Evolutionary conservation across 2,329 filamentous ascomycete species (phyloP).

Genomic region (Stenocarpella maydis): DNA sequence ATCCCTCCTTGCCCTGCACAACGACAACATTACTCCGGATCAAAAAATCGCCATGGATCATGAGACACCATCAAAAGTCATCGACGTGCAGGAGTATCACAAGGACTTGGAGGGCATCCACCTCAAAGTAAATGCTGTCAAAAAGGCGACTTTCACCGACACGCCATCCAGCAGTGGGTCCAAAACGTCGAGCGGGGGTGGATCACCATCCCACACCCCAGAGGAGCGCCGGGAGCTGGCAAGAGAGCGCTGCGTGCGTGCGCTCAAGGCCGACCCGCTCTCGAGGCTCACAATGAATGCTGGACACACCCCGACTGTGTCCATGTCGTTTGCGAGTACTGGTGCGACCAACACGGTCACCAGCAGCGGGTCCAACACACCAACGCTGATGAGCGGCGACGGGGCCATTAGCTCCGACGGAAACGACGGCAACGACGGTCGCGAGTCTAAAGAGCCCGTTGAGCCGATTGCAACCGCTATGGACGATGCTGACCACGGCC

Average conservation of each 20-base stretch:
- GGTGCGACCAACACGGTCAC: slow-evolving; percentile 49
- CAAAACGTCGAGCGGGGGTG: slow-evolving; percentile 41
- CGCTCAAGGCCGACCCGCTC: slow-evolving; percentile 57
- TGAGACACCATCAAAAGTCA: slow-evolving; percentile 42
- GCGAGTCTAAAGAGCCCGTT: slow-evolving; percentile 31
- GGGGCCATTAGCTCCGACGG: slow-evolving; percentile 34
- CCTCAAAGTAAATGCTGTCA: slow-evolving; percentile 62
- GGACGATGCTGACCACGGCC: slow-evolving; percentile 36
- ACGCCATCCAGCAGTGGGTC: slow-evolving; percentile 42
- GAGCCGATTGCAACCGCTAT: slow-evolving; percentile 37
- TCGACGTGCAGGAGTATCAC: slow-evolving; percentile 66
- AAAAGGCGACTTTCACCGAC: slow-evolving; percentile 60
- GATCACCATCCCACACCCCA: slow-evolving; percentile 34
- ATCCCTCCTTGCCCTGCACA: slow-evolving; percentile 41
- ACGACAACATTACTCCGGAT: slow-evolving; percentile 11
- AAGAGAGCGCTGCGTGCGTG: slow-evolving; percentile 18
- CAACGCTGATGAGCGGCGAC: slow-evolving; percentile 42
- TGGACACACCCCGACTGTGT: slow-evolving; percentile 69
- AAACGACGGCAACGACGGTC: slow-evolving; percentile 26
- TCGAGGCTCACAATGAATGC: slow-evolving; percentile 67
- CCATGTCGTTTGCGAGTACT: slow-evolving; percentile 58
- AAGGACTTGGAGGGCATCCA: slow-evolving; percentile 68
- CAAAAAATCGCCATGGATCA: slow-evolving; percentile 15
- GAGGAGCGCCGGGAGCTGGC: slow-evolving; percentile 26
- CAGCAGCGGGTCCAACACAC: slow-evolving; percentile 52